A percentile compares a stretch with the other conserved stretches of the same genome.
Evolutionary conservation across 345 rosid species (phyloP).

Genomic region (Erucastrum elatum): DNA sequence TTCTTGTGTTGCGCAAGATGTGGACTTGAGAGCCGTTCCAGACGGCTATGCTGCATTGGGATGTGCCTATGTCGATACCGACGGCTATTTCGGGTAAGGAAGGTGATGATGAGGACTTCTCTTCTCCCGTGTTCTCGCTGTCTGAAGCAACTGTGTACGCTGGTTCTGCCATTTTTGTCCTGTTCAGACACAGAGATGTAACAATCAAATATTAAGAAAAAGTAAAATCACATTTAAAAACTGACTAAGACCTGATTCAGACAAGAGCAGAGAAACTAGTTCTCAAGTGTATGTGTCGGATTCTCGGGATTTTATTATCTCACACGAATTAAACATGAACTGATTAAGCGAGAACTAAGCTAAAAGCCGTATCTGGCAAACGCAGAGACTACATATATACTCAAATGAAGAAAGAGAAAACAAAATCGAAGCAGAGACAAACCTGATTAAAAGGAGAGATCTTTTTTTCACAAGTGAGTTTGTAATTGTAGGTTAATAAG

Average conservation of each 20-base stretch:
- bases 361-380: not conserved
- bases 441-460: constrained; percentile 25
- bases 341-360: not conserved
- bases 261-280: not conserved
- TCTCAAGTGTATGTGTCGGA: not conserved
- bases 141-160: constrained; percentile 88
- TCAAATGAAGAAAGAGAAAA: not conserved
- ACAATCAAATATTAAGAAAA: not conserved
- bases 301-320: too few relatives aligned
- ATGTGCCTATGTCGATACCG: constrained; percentile 89
- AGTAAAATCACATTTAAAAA: not conserved
- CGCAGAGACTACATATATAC: not conserved
- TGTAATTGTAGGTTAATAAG: not conserved
- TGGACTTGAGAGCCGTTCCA: constrained; percentile 90
- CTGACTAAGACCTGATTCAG: not conserved
- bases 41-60: constrained; percentile 76
- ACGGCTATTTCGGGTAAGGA: constrained; percentile 68
- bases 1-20: constrained; percentile 68
- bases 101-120: constrained; percentile 56
- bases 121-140: constrained; percentile 73
- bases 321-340: not conserved
- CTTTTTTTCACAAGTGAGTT: not conserved
- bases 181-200: constrained; percentile 26
- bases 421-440: constrained; percentile 2
- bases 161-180: constrained; percentile 62